These are phyloP conservation scores for Edaphochlamys debaryana DNA, from an alignment of 139 green algal species.

Conservation along the genomic window DNA sequence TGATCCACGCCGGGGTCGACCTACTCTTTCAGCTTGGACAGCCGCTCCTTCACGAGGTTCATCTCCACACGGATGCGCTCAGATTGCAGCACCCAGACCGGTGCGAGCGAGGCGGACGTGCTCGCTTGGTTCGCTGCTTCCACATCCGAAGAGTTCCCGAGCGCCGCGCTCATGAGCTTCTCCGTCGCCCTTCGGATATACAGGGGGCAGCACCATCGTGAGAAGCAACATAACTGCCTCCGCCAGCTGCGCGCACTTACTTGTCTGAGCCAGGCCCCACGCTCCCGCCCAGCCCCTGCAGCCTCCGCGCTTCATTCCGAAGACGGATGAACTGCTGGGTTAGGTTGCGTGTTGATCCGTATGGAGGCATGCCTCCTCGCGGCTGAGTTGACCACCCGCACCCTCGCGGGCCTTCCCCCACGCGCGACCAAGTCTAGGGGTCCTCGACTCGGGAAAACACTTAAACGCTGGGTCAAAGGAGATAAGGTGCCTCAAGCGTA, in stretches of 20 bases:
- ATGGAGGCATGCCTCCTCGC: constrained; percentile 22
- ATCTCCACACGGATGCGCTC: constrained; percentile 66
- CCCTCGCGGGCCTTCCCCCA: too few relatives aligned
- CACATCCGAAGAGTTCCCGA: constrained; percentile 54
- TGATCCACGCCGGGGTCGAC: neutral
- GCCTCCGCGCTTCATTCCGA: constrained; percentile 51
- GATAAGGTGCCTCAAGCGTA: too few relatives aligned
- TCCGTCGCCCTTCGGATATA: constrained; percentile 52
- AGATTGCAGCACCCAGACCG: constrained; percentile 61
- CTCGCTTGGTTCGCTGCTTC: constrained; percentile 42
- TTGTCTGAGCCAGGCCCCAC: constrained; percentile 21
- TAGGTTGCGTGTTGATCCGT: constrained; percentile 53
- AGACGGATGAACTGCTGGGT: constrained; percentile 60
- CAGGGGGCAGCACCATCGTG: neutral
- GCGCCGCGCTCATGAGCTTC: constrained; percentile 61
- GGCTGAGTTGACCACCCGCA: neutral
- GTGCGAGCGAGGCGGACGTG: constrained; percentile 25
- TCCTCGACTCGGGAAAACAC: too few relatives aligned
- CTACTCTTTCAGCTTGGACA: constrained; percentile 70
- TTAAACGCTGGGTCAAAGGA: too few relatives aligned
- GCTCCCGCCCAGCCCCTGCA: constrained; percentile 12
- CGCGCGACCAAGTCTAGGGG: too few relatives aligned
- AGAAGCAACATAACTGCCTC: too few relatives aligned
- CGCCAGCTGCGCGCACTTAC: constrained; percentile 28
- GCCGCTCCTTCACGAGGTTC: constrained; percentile 59